phyloP scores from a whole-genome alignment of 495 filamentous ascomycete species.

The Aspergillus incahuasiensis region DNA sequence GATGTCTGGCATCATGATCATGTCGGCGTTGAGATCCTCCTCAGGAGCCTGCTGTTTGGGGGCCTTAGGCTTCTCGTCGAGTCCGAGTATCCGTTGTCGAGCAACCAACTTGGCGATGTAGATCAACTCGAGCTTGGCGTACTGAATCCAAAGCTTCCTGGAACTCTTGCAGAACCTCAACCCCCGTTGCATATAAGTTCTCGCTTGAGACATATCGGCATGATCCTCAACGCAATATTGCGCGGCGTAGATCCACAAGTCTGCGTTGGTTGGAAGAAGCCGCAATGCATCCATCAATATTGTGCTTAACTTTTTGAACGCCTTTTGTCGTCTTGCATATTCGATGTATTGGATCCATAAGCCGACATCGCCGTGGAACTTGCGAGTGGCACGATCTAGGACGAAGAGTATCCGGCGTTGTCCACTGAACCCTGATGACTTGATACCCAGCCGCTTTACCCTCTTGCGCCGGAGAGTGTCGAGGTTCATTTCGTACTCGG shows the following conservation, averaged over 20 bases:
- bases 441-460: slow-evolving; percentile 72
- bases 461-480: slow-evolving; percentile 77
- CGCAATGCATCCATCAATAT: slow-evolving; percentile 74
- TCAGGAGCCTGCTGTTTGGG: slow-evolving; percentile 36
- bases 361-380: slow-evolving; percentile 74
- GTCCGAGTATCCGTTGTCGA: slow-evolving; percentile 62
- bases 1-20: slow-evolving; percentile 58
- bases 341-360: slow-evolving; percentile 94
- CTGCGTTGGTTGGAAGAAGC: slow-evolving; percentile 76
- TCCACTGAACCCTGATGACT: slow-evolving; percentile 55
- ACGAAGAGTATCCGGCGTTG: slow-evolving; percentile 82
- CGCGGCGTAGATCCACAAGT: slow-evolving; percentile 85
- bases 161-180: slow-evolving; percentile 78
- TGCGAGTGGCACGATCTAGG: slow-evolving; percentile 79
- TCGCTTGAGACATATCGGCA: slow-evolving; percentile 77
- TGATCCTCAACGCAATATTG: slow-evolving; percentile 66
- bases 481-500: slow-evolving; percentile 86
- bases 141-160: slow-evolving; percentile 76
- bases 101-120: slow-evolving; percentile 77
- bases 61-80: slow-evolving; percentile 50
- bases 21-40: slow-evolving; percentile 43
- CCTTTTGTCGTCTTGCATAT: slow-evolving; percentile 69
- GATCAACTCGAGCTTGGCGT: slow-evolving; percentile 86
- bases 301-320: slow-evolving; percentile 72
- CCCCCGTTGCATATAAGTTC: slow-evolving; percentile 85